Conservation (phyloP, 2,329 filamentous ascomycete species). For the Diaporthe nobilis region DNA sequence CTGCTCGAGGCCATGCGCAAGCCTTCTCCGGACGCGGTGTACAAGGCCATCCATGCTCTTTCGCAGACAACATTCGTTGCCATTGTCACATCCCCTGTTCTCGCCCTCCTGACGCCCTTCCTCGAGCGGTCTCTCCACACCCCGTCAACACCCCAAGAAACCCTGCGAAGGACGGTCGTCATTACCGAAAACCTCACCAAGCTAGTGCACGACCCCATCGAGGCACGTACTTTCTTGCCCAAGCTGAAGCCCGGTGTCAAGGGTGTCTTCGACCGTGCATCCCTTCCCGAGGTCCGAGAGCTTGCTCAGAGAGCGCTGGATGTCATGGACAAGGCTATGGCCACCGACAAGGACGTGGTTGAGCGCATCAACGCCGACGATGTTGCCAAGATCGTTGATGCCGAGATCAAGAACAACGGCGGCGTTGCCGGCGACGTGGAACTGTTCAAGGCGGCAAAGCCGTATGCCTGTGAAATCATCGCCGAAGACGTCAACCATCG, state of each 20-base stretch:
- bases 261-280: slow-evolving; percentile 87
- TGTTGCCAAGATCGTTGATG: slow-evolving; percentile 80
- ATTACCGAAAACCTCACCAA: slow-evolving; percentile 99
- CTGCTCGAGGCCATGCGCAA: slow-evolving; percentile 96
- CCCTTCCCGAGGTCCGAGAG: slow-evolving; percentile 94
- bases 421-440: slow-evolving; percentile 74
- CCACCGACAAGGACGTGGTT: slow-evolving; percentile 74
- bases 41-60: slow-evolving; percentile 96
- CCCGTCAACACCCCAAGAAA: slow-evolving; percentile 91
- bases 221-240: slow-evolving; percentile 94
- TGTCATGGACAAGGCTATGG: slow-evolving; percentile 96
- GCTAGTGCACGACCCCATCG: slow-evolving; percentile 94
- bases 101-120: slow-evolving; percentile 93
- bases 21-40: slow-evolving; percentile 87
- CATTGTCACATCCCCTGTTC: slow-evolving; percentile 93
- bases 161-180: slow-evolving; percentile 93
- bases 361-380: slow-evolving; percentile 80
- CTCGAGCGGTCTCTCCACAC: slow-evolving; percentile 95
- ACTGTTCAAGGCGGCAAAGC: slow-evolving; percentile 76
- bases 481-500: slow-evolving; percentile 90
- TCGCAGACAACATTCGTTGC: slow-evolving; percentile 99
- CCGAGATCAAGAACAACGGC: slow-evolving; percentile 79
- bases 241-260: slow-evolving; percentile 96
- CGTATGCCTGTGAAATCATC: slow-evolving; percentile 87
- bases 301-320: slow-evolving; percentile 84